phyloP scores from a whole-genome alignment of 495 filamentous ascomycete genomes.

The Glarea lozoyensis region DNA sequence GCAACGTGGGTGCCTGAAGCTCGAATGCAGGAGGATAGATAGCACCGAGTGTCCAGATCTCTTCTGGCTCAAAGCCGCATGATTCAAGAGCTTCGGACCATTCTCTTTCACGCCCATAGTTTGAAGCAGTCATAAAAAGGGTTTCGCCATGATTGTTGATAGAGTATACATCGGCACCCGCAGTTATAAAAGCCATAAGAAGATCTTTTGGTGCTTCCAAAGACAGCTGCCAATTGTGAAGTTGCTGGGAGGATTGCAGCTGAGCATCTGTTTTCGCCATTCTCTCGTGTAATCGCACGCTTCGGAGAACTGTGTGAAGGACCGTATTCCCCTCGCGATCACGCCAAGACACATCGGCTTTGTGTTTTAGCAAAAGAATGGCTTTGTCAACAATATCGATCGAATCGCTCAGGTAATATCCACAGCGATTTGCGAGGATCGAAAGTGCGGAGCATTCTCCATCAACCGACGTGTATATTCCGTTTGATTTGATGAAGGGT shows the following conservation, averaged over 20 bases:
- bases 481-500: slow-evolving; percentile 1
- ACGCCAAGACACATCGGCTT: slow-evolving; percentile 1
- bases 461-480: slow-evolving; percentile 1
- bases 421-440: slow-evolving; percentile 3
- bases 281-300: not conserved
- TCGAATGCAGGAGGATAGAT: not conserved
- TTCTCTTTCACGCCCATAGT: slow-evolving; percentile 1
- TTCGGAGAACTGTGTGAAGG: slow-evolving; percentile 7
- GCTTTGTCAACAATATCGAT: slow-evolving; percentile 11
- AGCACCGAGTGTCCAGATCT: slow-evolving; percentile 2
- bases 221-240: not conserved
- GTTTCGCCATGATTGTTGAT: slow-evolving; percentile 3
- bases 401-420: not conserved
- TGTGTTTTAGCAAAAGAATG: slow-evolving; percentile 5
- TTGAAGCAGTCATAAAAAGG: not conserved
- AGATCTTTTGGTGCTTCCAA: slow-evolving; percentile 2
- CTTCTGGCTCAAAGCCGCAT: slow-evolving; percentile 5
- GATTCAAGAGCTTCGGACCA: slow-evolving; percentile 8
- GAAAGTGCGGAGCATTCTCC: not conserved
- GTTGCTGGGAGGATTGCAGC: too few species aligned
- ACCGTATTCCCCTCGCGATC: slow-evolving; percentile 6
- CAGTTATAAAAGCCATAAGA: slow-evolving; percentile 6
- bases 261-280: not conserved
- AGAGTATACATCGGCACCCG: slow-evolving; percentile 9
- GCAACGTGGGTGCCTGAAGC: slow-evolving; percentile 2